phyloP scores from a whole-genome alignment of 768 basidiomycete genomes.

The Daedaleopsis nitida region DNA sequence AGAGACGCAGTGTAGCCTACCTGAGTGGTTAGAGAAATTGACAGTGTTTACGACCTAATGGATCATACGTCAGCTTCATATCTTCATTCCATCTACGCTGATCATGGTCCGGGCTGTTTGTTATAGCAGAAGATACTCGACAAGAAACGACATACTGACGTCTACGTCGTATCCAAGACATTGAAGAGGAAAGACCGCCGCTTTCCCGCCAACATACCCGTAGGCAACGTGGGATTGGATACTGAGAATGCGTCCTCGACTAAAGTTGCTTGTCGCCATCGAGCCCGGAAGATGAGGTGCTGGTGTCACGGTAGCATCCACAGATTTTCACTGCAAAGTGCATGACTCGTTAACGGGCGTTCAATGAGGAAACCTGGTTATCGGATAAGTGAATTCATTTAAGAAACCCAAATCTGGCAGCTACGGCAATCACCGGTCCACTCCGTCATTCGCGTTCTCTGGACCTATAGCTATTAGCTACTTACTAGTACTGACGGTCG shows the following conservation, averaged over 20 bases:
- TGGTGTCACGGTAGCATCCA: no score
- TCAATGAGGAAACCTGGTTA: not conserved
- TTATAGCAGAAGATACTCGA: constrained; percentile 16
- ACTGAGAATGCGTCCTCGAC: constrained; percentile 68
- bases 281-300: constrained; percentile 10
- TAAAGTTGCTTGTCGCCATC: constrained; percentile 14
- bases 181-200: constrained; percentile 76
- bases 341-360: no score
- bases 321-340: no score
- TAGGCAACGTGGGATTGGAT: constrained; percentile 93
- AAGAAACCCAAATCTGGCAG: not conserved
- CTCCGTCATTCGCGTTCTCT: no score
- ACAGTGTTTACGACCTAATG: constrained; percentile 84
- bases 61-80: not conserved
- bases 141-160: constrained; percentile 46
- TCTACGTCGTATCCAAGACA: constrained; percentile 95
- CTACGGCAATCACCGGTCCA: constrained; percentile 8
- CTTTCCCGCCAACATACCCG: constrained; percentile 91
- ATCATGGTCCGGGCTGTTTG: not conserved
- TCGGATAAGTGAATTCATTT: not conserved
- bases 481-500: no score
- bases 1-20: constrained; percentile 42
- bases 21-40: constrained; percentile 93
- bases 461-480: no score
- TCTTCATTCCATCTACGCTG: not conserved